Evolutionary conservation across 495 filamentous ascomycete species (phyloP), one percentile per base, ranked within the genome.

Genomic region (Rhypophila decipiens): DNA sequence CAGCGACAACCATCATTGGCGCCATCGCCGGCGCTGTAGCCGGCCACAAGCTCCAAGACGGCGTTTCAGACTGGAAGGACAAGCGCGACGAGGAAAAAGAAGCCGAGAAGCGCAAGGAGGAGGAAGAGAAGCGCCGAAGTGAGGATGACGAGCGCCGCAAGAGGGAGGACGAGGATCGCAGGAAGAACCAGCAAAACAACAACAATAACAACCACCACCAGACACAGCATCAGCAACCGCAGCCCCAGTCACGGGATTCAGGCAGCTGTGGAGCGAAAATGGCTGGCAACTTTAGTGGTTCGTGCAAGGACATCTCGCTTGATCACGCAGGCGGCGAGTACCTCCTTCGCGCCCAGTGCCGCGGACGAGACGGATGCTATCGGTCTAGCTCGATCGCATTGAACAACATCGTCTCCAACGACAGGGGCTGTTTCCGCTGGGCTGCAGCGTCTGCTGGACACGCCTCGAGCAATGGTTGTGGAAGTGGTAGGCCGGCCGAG

Each of bases 11-110:
- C 19, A 37, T 63, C 17, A 49, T 68, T 20, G 65, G 65, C 12
- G 63, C 53, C 10, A 39, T 68, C 12, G 65, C 49, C 11, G 65
- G 65, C 17, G 65, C 65, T 21, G 38, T 68, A 19, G 65, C 63
- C 1, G 65, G 65, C 0, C 61, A 65, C 46, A 68, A 68, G 39
- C 36, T 66, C 29, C 55, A 68, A 50, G 65, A 68, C 53, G 64
- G 53, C 27, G 56, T 61, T 12, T 52, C 54, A 2, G 61, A 65
- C 36, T 64, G 63, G 58, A 64, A 64, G 41, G 60, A 68, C 50
- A 64, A 61, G 50, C 59, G 56, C 13, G 53, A 67, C 39, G 63
- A 68, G 33, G 52, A 65, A 46, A 63, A 56, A 54, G 39, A 31
- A 13, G 27, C 7, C 27, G 27, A 33, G 53, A 42, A 52, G 21